Base-by-base conservation (phyloP, 805 yeast genomes). In the Cyberlindnera xylosilytica region DNA sequence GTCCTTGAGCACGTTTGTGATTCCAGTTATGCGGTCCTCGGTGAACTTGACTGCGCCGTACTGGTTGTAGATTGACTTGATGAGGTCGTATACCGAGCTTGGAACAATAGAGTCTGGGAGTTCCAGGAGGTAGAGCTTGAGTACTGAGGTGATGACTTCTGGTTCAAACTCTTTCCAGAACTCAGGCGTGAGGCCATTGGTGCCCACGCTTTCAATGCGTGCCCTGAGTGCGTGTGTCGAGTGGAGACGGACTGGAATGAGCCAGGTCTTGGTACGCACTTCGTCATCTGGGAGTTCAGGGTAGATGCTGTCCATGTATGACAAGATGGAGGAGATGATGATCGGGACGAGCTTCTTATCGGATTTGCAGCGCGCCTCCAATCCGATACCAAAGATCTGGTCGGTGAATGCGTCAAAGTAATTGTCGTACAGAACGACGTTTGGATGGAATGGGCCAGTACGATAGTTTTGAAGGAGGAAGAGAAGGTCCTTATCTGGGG, bases 361-460 rank as follows among this genome's bases (percentile, higher is more conserved):
- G 39, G 79, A 70, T 33, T 90, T 71, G 39, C 89, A 77, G 40
- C 87, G 75, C 19, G 81, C 74, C 42, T 80, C 84, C 36, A 87
- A 63, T 48, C 82, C 90, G 36, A 85, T 83, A 11, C 96, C 96
- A 65, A 87, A 87, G 8, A 82, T 81, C 59, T 85, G 91, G 34
- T 80, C 73, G 34, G 64, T 68, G 35, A 79, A 77, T 6, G 86
- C 74, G 49, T 81, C 78, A 61, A 85, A 85, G 64, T 87, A 87
- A 60, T 85, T 86, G 57, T 87, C 95, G 61, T 87, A 87, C 13
- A 84, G 70, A 1, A 76, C 69, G 8, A 83, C 90, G 38, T 72
- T 75, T 13, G 96, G 96, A 37, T 75, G 68, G 62, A 84, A 87
- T 32, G 73, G 69, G 0, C 96, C 96, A 1, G 91, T 83, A 39